phyloP scores from a whole-genome alignment of 2,329 filamentous ascomycete genomes.

The Trichoderma sp. region DNA sequence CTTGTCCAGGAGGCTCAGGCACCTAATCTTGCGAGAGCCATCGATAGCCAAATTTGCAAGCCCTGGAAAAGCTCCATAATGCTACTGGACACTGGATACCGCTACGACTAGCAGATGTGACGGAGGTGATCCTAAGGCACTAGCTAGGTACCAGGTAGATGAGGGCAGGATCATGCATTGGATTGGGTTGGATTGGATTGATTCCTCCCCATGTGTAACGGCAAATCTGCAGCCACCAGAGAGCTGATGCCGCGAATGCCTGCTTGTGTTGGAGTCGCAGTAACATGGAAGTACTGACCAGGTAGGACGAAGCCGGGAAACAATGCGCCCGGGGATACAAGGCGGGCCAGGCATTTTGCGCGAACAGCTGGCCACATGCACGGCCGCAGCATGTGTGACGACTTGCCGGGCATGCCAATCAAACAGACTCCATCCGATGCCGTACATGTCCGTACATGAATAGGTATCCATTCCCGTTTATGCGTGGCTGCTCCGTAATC shows the following conservation, averaged over 20 bases:
- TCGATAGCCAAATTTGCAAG: conserved; percentile 7
- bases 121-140: conserved; percentile 8
- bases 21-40: conserved; percentile 15
- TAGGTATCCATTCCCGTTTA: background rate
- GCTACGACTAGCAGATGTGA: conserved; percentile 8
- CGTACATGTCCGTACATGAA: conserved; percentile 1
- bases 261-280: background rate
- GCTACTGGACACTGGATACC: background rate
- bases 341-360: conserved; percentile 9
- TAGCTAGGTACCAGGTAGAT: conserved; percentile 1
- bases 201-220: background rate
- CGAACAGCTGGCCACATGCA: conserved; percentile 17
- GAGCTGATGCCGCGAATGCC: background rate
- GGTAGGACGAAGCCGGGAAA: background rate
- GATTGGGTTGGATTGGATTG: background rate
- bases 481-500: background rate
- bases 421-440: conserved; percentile 4
- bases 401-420: conserved; percentile 8
- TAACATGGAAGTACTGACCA: too few relatives aligned
- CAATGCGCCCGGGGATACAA: conserved; percentile 3
- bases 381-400: conserved; percentile 13
- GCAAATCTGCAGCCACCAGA: background rate
- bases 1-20: conserved; percentile 7
- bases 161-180: background rate
- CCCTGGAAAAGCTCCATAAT: background rate